Evolutionary conservation across 202 grass and related monocot species (phyloP).

Genomic region (Eragrostis tef): DNA sequence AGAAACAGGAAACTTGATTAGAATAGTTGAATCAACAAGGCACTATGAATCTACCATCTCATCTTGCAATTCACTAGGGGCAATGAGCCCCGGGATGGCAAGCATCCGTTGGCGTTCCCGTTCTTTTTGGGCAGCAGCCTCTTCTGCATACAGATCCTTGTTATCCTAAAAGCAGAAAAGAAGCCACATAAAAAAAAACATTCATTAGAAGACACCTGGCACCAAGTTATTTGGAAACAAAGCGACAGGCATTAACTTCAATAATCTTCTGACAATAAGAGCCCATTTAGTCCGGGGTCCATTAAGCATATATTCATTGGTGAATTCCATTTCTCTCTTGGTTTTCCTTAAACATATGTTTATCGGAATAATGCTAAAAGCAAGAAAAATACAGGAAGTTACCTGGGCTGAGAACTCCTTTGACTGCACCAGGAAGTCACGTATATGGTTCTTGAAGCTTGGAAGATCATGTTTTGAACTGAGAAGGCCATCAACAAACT

Average conservation of each 20-base stretch:
- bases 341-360: constrained; percentile 9
- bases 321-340: constrained; percentile 14
- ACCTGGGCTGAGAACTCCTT: constrained; percentile 98
- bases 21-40: constrained; percentile 34
- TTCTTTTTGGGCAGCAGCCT: constrained; percentile 91
- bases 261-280: background rate
- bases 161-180: constrained; percentile 69
- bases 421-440: constrained; percentile 95
- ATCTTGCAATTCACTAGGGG: constrained; percentile 92
- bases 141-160: constrained; percentile 98
- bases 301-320: background rate
- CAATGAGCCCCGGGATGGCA: constrained; percentile 92
- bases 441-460: constrained; percentile 92
- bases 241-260: background rate
- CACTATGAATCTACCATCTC: constrained; percentile 97
- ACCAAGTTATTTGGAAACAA: background rate
- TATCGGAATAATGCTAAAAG: background rate
- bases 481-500: constrained; percentile 88
- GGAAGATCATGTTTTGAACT: constrained; percentile 87
- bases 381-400: constrained; percentile 5
- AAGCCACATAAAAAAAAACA: background rate
- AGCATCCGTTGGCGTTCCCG: constrained; percentile 95
- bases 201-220: constrained; percentile 14
- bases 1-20: constrained; percentile 55
- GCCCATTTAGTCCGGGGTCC: background rate